phyloP scores from a whole-genome alignment of 2,329 filamentous ascomycete genomes.

The Aspergillus melleus region DNA sequence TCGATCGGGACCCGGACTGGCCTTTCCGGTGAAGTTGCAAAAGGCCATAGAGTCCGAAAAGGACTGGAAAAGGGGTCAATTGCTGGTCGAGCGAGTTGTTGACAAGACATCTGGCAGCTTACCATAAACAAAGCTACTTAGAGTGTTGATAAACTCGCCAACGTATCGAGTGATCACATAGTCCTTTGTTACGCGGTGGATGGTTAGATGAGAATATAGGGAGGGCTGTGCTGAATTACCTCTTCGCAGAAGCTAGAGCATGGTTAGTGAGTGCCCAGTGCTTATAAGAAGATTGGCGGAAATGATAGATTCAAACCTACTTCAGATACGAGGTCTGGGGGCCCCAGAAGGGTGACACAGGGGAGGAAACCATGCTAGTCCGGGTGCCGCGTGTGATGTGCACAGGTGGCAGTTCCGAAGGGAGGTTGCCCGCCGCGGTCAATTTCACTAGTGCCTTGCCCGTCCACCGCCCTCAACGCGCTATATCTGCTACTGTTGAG shows the following conservation, averaged over 20 bases:
- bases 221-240: conserved; percentile 13
- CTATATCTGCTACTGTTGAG: no score
- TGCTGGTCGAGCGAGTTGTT: background rate
- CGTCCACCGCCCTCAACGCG: background rate
- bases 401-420: background rate
- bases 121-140: conserved; percentile 44
- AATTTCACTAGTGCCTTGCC: background rate
- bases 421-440: background rate
- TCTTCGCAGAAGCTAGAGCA: conserved; percentile 30
- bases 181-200: conserved; percentile 20
- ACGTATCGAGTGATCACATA: conserved; percentile 47
- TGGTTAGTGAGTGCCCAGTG: background rate
- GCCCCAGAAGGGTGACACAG: conserved; percentile 25
- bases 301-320: conserved; percentile 13
- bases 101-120: background rate
- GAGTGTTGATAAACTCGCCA: conserved; percentile 49
- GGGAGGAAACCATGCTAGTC: conserved; percentile 1
- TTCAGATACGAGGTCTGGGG: conserved; percentile 31
- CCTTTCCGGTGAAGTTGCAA: conserved; percentile 21
- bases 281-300: background rate
- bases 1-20: conserved; percentile 27
- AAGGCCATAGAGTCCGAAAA: conserved; percentile 44
- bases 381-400: background rate
- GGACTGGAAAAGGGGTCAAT: conserved; percentile 25
- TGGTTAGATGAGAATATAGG: background rate